phyloP scores from a whole-genome alignment of 257 asterid genomes.

The Hygrophila difformis region DNA sequence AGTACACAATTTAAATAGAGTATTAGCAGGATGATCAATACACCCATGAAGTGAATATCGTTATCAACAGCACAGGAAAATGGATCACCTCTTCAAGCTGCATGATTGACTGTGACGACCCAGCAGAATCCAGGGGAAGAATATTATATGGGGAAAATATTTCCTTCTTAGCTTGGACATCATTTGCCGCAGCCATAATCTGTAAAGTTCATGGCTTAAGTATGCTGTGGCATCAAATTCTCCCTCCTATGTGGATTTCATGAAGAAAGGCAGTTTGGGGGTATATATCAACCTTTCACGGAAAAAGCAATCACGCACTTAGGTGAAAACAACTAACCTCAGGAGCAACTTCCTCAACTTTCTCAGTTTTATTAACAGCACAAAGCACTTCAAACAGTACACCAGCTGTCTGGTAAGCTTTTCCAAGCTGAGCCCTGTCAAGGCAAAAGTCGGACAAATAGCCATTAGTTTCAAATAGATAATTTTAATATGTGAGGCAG shows the following conservation, averaged over 20 bases:
- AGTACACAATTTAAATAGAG: no score
- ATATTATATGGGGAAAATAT: constrained; percentile 88
- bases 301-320: neutral
- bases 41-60: neutral
- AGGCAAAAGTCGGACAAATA: constrained; percentile 3
- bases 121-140: constrained; percentile 94
- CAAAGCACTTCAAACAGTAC: constrained; percentile 97
- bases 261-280: neutral
- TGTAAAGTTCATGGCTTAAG: constrained; percentile 23
- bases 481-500: neutral
- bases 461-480: constrained; percentile 1
- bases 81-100: constrained; percentile 88
- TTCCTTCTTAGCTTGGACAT: constrained; percentile 92
- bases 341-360: constrained; percentile 95
- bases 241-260: constrained; percentile 6
- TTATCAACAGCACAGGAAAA: constrained; percentile 19
- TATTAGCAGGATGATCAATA: no score
- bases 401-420: constrained; percentile 98
- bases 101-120: constrained; percentile 89
- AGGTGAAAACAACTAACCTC: constrained; percentile 60
- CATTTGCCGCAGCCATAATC: constrained; percentile 98
- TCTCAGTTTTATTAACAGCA: constrained; percentile 90
- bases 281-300: neutral
- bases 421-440: constrained; percentile 90
- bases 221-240: constrained; percentile 10